Conservation (phyloP, 2,329 filamentous ascomycete species). For the Chaetothyriales sp. region DNA sequence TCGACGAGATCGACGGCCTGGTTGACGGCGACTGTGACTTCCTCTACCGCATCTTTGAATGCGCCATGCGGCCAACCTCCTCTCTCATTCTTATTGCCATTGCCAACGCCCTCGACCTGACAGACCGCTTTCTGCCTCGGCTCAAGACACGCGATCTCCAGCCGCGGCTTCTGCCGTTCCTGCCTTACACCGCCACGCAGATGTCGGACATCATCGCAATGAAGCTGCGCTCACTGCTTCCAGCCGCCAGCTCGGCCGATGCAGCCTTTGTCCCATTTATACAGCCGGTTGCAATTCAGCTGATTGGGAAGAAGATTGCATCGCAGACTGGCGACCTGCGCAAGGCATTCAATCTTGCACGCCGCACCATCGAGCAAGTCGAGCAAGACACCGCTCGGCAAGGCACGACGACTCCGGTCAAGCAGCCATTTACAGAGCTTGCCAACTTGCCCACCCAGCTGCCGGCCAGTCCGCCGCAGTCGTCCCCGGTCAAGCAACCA, state of each 20-base stretch:
- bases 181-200: conserved; percentile 79
- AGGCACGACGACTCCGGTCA: conserved; percentile 49
- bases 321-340: conserved; percentile 88
- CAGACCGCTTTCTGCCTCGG: conserved; percentile 83
- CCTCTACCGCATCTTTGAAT: conserved; percentile 89
- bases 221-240: conserved; percentile 63
- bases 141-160: conserved; percentile 87
- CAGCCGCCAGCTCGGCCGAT: conserved; percentile 36
- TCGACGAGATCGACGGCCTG: conserved; percentile 93
- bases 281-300: conserved; percentile 82
- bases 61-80: conserved; percentile 73
- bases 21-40: conserved; percentile 78
- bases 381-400: conserved; percentile 71
- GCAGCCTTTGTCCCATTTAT: conserved; percentile 67
- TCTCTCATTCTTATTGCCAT: conserved; percentile 78
- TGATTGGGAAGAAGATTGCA: conserved; percentile 88
- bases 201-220: conserved; percentile 77
- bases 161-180: conserved; percentile 76
- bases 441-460: conserved; percentile 37
- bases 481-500: conserved; percentile 46
- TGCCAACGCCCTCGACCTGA: conserved; percentile 89
- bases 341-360: conserved; percentile 89
- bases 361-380: conserved; percentile 74
- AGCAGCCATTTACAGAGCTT: conserved; percentile 68
- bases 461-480: conserved; percentile 17